Percentiles rank a stretch among this genome's conserved stretches.
phyloP scores from a whole-genome alignment of 2,329 filamentous ascomycete species.

The Exophiala viscosa region DNA sequence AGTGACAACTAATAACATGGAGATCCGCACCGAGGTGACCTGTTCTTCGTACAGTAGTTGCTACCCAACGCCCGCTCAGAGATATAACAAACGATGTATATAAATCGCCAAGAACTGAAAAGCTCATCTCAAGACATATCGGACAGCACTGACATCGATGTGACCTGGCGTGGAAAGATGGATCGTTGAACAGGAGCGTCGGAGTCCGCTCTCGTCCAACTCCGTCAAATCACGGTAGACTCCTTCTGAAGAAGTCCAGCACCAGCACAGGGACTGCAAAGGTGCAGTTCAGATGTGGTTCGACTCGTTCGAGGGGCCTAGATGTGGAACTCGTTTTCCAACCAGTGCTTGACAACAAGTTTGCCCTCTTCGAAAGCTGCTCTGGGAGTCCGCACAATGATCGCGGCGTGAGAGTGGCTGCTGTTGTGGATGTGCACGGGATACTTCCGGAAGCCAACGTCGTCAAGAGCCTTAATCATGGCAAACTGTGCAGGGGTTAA shows the following conservation, averaged over 20 bases:
- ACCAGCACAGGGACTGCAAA: not conserved
- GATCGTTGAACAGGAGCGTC: too few species aligned
- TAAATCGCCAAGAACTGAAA: not conserved
- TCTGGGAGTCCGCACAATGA: slow-evolving; percentile 69
- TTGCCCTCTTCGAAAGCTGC: slow-evolving; percentile 72
- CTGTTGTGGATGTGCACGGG: slow-evolving; percentile 57
- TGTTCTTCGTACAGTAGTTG: not conserved
- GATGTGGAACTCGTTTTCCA: slow-evolving; percentile 67
- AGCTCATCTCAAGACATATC: not conserved
- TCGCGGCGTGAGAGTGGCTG: slow-evolving; percentile 82
- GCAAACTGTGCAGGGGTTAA: slow-evolving; percentile 75
- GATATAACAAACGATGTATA: not conserved
- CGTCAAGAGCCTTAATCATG: slow-evolving; percentile 75
- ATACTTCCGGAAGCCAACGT: slow-evolving; percentile 56
- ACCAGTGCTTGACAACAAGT: slow-evolving; percentile 76
- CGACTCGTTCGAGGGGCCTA: slow-evolving; percentile 32
- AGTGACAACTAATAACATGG: not conserved
- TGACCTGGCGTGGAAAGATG: too few species aligned
- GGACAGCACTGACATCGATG: too few species aligned
- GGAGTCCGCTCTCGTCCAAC: too few species aligned
- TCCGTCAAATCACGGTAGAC: too few species aligned
- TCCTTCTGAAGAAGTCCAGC: not conserved
- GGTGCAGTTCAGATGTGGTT: not conserved
- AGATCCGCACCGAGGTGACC: too few species aligned
- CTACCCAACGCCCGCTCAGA: slow-evolving; percentile 6